Conservation (phyloP, 441 rosid species). For the Croton laevigatus region DNA sequence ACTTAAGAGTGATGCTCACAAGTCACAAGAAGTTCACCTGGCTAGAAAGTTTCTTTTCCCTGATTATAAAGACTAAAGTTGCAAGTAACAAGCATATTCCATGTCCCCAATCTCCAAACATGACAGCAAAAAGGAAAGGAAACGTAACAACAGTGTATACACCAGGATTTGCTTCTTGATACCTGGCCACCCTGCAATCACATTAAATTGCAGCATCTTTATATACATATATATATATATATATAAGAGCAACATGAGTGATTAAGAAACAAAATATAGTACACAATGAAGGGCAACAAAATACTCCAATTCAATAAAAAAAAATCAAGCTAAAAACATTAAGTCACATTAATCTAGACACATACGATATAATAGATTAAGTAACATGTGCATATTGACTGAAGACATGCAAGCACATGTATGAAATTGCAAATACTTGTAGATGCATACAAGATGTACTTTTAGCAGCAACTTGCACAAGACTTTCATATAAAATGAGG, state of each 20-base stretch:
- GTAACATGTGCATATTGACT: background rate
- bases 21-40: constrained; percentile 51
- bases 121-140: constrained; percentile 97
- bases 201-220: constrained; percentile 17
- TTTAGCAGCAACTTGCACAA: background rate
- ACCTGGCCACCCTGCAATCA: constrained; percentile 80
- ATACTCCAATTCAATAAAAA: background rate
- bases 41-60: constrained; percentile 82
- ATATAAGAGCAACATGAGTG: background rate
- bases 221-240: too few relatives aligned
- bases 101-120: constrained; percentile 99
- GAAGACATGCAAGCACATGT: background rate
- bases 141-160: constrained; percentile 81
- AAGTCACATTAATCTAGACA: background rate
- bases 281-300: background rate
- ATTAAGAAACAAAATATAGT: background rate
- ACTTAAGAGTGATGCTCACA: constrained; percentile 4
- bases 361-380: background rate
- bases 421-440: background rate
- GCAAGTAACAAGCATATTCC: constrained; percentile 90
- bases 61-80: constrained; percentile 50
- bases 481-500: background rate
- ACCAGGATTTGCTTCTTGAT: constrained; percentile 96
- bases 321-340: background rate
- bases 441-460: background rate